Evolutionary conservation across 177 flowering plant genomes (phyloP), one percentile per base, ranked within the genome.

Genomic region (Telopea speciosissima): DNA sequence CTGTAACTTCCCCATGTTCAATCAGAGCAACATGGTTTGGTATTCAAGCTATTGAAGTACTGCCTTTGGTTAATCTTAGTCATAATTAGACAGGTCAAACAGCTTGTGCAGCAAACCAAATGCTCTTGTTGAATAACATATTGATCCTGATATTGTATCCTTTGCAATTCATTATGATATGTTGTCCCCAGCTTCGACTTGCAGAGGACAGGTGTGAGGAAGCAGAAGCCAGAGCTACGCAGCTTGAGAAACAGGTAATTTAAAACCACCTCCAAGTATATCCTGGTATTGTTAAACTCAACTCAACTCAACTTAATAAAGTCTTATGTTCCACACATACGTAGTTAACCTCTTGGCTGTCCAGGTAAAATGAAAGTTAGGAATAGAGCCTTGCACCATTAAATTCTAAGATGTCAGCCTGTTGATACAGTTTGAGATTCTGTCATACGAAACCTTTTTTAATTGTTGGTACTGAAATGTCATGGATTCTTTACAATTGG

Each of bases 161-260:
- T 70, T 64, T 72, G 68, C 64, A 61, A 58, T 71, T 69, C 59
- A 73, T 78, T 2, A 62, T 82, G 68, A 74, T 65, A 66, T 69
- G 45, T 84, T 68, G 70, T 63, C 65, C 72, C 80, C 89, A 93
- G 98, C 90, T 93, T 72, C 90, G 89, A 74, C 79, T 85, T 81
- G 90, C 86, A 77, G 98, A 91, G 77, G 96, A 89, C 76, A 85
- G 87, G 77, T 81, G 71, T 75, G 90, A 93, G 68, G 98, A 90
- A 82, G 85, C 94, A 69, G 98, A 93, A 70, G 88, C 83, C 62
- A 89, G 94, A 83, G 81, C 85, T 64, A 84, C 79, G 78, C 92
- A 86, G 78, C 96, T 91, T 69, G 94, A 91, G 80, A 84, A 84
- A 73, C 97, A 93, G 94, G 97, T 90, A 72, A 63, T 1, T 12